Conservation (phyloP, 2,329 filamentous ascomycete species). For the Calonectria pseudoturangicola region DNA sequence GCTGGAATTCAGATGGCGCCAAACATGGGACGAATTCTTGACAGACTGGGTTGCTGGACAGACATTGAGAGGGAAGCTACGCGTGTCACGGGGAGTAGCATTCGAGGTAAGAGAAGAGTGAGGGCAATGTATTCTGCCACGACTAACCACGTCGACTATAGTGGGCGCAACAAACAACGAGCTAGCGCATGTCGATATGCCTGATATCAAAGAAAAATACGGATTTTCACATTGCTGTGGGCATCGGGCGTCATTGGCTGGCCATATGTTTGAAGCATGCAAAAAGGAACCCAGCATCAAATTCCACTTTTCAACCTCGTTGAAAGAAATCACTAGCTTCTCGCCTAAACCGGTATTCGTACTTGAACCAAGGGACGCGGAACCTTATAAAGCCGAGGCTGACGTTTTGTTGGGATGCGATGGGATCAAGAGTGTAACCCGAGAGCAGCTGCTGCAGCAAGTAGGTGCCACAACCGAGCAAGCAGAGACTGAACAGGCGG, state of each 20-base stretch:
- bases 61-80: conserved; percentile 67
- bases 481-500: conserved; percentile 70
- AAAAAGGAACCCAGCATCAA: conserved; percentile 76
- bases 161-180: conserved; percentile 83
- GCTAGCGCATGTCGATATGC: conserved; percentile 81
- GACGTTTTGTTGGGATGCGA: conserved; percentile 73
- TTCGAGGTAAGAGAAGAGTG: conserved; percentile 50
- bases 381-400: conserved; percentile 54
- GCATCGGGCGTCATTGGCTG: conserved; percentile 83
- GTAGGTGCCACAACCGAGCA: conserved; percentile 68
- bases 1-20: conserved; percentile 90
- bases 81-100: conserved; percentile 55
- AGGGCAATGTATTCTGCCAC: no score
- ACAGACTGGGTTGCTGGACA: conserved; percentile 82
- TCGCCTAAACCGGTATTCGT: conserved; percentile 49
- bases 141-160: conserved; percentile 45
- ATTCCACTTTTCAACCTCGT: conserved; percentile 75
- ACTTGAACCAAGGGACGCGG: conserved; percentile 46
- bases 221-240: conserved; percentile 87
- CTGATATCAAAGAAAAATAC: conserved; percentile 80
- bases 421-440: conserved; percentile 70
- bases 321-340: conserved; percentile 52
- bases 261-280: conserved; percentile 81
- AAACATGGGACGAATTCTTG: conserved; percentile 86
- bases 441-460: conserved; percentile 71